phyloP scores from a whole-genome alignment of 163 green algal genomes.

The Picocystis sp. region DNA sequence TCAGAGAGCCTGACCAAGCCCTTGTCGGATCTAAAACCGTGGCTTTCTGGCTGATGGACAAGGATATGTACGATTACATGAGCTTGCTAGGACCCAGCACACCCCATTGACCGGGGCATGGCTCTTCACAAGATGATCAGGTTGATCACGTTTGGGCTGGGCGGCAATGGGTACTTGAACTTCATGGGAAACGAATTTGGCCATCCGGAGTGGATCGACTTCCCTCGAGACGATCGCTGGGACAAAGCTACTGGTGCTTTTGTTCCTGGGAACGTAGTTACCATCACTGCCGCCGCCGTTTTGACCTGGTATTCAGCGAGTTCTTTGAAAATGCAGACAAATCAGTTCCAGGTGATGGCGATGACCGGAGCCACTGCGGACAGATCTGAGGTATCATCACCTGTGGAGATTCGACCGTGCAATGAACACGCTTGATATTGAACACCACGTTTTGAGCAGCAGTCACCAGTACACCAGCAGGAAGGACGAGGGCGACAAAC shows the following conservation, averaged over 20 bases:
- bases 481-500: slow-evolving; percentile 40
- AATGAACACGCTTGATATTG: slow-evolving; percentile 64
- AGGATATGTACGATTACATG: slow-evolving; percentile 49
- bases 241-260: slow-evolving; percentile 20
- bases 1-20: slow-evolving; percentile 80
- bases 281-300: slow-evolving; percentile 73
- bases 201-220: slow-evolving; percentile 82
- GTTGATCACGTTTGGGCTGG: slow-evolving; percentile 73
- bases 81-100: slow-evolving; percentile 9
- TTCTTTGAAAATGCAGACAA: slow-evolving; percentile 15
- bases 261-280: slow-evolving; percentile 74
- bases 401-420: slow-evolving; percentile 61
- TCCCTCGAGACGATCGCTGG: slow-evolving; percentile 49
- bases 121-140: slow-evolving; percentile 93
- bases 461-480: slow-evolving; percentile 27
- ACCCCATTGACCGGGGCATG: slow-evolving; percentile 65
- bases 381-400: slow-evolving; percentile 62
- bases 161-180: slow-evolving; percentile 82
- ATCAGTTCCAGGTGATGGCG: slow-evolving; percentile 9
- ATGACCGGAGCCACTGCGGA: slow-evolving; percentile 17
- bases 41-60: slow-evolving; percentile 94
- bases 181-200: slow-evolving; percentile 99
- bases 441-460: slow-evolving; percentile 25
- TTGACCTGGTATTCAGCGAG: slow-evolving; percentile 50
- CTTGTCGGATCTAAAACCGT: slow-evolving; percentile 73